These are phyloP conservation scores for Linum usitatissimum DNA, from an alignment of 345 rosid species.

Conservation along the genomic window DNA sequence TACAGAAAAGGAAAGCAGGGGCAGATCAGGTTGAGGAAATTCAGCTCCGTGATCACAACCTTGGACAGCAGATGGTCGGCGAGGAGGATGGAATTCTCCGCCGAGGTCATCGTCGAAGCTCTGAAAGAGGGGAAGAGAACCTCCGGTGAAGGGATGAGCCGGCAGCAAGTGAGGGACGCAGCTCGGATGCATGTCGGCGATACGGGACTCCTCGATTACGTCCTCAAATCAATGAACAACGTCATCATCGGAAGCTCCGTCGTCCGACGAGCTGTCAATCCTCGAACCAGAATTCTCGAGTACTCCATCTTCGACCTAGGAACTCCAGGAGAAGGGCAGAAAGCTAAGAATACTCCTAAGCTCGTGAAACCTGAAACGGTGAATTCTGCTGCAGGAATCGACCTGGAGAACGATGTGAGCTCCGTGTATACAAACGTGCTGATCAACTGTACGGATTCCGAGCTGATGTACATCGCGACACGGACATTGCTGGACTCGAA, in stretches of 20 bases:
- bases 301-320: conserved; percentile 53
- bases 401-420: conserved; percentile 45
- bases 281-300: conserved; percentile 48
- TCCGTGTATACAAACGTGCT: conserved; percentile 43
- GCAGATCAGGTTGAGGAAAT: conserved; percentile 26
- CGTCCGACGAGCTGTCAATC: conserved; percentile 52
- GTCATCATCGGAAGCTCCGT: conserved; percentile 46
- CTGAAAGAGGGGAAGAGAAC: conserved; percentile 39
- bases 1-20: conserved; percentile 22
- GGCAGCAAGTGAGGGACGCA: conserved; percentile 85
- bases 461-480: conserved; percentile 32
- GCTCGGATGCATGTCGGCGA: conserved; percentile 89
- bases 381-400: conserved; percentile 29
- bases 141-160: conserved; percentile 48
- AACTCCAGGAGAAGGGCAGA: neutral
- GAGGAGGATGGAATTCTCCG: conserved; percentile 68
- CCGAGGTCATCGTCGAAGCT: conserved; percentile 61
- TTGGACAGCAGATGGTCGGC: conserved; percentile 77
- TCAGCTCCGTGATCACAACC: conserved; percentile 34
- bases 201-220: conserved; percentile 76
- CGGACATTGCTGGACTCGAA: conserved; percentile 63
- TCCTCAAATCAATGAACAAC: conserved; percentile 72
- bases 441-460: conserved; percentile 44
- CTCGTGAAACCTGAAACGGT: too few species aligned
- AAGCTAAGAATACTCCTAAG: neutral